Evolutionary conservation across 306 rosid species (phyloP), one percentile per base, ranked within the genome.

Genomic region (Citrullus amarus): DNA sequence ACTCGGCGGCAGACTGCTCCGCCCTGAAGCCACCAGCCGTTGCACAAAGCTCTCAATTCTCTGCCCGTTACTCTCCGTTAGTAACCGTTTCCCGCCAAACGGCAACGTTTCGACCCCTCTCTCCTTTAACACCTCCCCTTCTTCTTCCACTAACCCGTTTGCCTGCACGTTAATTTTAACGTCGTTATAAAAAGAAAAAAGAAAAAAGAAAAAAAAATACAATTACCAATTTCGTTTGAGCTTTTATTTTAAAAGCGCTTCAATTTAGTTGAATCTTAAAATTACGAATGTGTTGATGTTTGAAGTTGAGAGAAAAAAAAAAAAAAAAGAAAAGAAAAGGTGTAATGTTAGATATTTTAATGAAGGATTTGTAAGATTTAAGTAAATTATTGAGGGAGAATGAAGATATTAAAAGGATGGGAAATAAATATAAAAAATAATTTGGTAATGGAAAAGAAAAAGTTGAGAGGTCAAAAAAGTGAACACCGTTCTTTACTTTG

Each of bases 31-130:
- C 67, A 92, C 89, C 36, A 95, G 91, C 66, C 91, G 92, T 66
- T 85, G 91, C 72, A 85, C 97, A 78, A 95, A 95, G 79, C 84
- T 69, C 58, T 88, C 92, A 76, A 95, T 95, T 84, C 97, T 89
- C 79, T 88, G 84, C 17, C 96, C 99, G 93, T 95, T 95, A 41
- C 92, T 92, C 85, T 90, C 99, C 88, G 88, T 88, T 83, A 95
- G 85, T 83, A 95, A 92, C 89, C 97, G 96, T 81, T 95, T 95
- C 90, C 99, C 97, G 88, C 99, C 99, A 92, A 92, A 95, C 77
- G 99, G 93, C 68, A 92, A 85, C 87, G 99, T 88, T 82, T 95
- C 97, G 17, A 91, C 84, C 1, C 93, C 92, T 75, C 87, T 87
- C 78, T 92, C 97, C 56, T 82, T 85, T 84, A 95, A 77, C 81